phyloP scores from a whole-genome alignment of 495 filamentous ascomycete genomes.

The Tuber brumale region DNA sequence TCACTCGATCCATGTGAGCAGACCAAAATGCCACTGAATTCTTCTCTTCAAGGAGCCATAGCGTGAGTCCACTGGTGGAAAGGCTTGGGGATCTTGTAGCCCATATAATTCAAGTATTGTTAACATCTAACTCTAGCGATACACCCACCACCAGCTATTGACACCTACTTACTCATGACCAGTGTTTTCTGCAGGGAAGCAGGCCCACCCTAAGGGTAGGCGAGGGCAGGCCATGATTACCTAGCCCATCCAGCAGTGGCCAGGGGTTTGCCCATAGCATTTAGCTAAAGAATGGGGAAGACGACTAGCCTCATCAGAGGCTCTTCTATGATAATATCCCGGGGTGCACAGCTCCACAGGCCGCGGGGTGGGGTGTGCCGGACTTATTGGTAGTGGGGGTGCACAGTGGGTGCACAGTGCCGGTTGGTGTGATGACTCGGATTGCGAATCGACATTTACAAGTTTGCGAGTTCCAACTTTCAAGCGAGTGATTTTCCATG shows the following conservation, averaged over 20 bases:
- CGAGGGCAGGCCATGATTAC: neutral
- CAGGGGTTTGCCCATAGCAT: no score
- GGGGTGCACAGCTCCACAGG: neutral
- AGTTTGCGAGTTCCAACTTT: no score
- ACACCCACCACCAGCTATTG: neutral
- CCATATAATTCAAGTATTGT: neutral
- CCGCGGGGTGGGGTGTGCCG: neutral
- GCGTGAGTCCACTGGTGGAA: neutral
- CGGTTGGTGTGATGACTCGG: no score
- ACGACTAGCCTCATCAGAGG: neutral
- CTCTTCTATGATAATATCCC: no score
- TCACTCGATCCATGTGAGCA: neutral
- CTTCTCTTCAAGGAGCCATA: neutral
- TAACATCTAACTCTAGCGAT: neutral
- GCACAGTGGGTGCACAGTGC: no score
- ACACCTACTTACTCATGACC: neutral
- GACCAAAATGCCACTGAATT: neutral
- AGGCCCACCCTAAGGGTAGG: neutral
- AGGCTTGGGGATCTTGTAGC: neutral
- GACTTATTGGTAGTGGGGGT: neutral
- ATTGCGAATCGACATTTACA: no score
- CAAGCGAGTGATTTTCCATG: neutral
- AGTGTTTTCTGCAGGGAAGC: neutral
- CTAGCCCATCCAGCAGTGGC: no score
- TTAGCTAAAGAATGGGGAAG: neutral